These are phyloP conservation scores for Pogostemon cablin DNA, from an alignment of 257 asterid genomes.

Conservation along the genomic window DNA sequence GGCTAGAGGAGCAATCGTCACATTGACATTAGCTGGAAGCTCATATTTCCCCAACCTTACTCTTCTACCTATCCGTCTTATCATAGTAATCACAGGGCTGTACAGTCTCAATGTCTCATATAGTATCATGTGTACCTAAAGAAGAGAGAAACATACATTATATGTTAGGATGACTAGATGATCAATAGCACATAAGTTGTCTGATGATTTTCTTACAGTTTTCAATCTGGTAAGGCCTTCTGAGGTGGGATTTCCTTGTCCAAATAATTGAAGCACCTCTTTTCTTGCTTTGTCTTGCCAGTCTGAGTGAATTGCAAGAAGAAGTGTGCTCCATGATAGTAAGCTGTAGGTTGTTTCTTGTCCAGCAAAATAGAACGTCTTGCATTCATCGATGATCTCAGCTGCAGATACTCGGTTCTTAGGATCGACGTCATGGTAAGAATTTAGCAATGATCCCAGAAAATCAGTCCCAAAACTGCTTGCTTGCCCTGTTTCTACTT, in stretches of 20 bases:
- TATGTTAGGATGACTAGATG: background rate
- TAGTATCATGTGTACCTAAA: constrained; percentile 40
- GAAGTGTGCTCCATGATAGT: constrained; percentile 50
- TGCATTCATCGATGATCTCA: constrained; percentile 61
- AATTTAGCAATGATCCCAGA: constrained; percentile 53
- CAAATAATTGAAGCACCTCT: constrained; percentile 42
- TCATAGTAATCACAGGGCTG: constrained; percentile 25
- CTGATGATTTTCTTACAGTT: constrained; percentile 36
- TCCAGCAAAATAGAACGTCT: constrained; percentile 62
- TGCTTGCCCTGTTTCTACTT: constrained; percentile 36
- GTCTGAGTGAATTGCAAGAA: constrained; percentile 56
- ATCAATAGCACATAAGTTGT: background rate
- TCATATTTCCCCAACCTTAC: constrained; percentile 38
- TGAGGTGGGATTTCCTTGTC: constrained; percentile 38
- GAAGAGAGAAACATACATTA: background rate
- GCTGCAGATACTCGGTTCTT: constrained; percentile 38
- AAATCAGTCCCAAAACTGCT: constrained; percentile 49
- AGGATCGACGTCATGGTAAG: constrained; percentile 38
- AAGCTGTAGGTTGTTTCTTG: constrained; percentile 57
- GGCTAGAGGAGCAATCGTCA: constrained; percentile 36
- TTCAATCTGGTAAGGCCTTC: constrained; percentile 48
- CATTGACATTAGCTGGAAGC: constrained; percentile 34
- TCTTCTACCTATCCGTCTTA: constrained; percentile 28
- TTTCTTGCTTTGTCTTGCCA: constrained; percentile 67
- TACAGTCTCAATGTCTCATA: constrained; percentile 45